Evolutionary conservation across 768 basidiomycete genomes (phyloP).

Genomic region (Boletus edulis): DNA sequence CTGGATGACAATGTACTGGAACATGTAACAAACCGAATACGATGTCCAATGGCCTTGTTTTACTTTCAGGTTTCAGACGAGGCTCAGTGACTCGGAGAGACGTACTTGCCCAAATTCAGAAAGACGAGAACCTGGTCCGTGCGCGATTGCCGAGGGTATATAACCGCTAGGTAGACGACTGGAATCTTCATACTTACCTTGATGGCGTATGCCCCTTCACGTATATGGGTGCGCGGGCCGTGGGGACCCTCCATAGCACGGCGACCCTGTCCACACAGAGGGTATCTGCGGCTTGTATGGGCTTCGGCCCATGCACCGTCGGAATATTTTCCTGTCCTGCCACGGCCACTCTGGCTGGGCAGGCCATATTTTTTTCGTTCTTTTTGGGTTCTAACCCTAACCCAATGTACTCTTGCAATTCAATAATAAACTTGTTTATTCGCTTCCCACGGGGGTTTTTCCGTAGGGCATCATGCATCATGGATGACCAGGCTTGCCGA

Average conservation of each 20-base stretch:
- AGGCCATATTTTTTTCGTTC: slow-evolving; percentile 37
- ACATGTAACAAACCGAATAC: no score
- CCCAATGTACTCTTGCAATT: neutral
- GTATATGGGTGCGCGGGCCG: slow-evolving; percentile 50
- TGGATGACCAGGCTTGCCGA: no score
- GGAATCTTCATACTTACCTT: slow-evolving; percentile 31
- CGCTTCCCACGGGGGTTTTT: no score
- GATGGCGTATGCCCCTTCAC: slow-evolving; percentile 56
- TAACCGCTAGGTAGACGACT: neutral
- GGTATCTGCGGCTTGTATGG: slow-evolving; percentile 45
- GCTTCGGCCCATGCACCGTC: slow-evolving; percentile 76
- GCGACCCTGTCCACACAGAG: slow-evolving; percentile 66
- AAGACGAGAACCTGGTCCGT: slow-evolving; percentile 22
- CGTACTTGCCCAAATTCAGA: neutral
- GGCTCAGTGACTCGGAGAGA: no score
- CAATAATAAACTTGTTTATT: no score
- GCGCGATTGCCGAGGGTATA: slow-evolving; percentile 14
- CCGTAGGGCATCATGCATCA: no score
- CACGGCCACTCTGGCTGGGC: slow-evolving; percentile 52
- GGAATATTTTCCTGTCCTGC: slow-evolving; percentile 76
- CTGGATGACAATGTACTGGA: neutral
- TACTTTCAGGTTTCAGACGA: no score
- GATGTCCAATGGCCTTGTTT: no score
- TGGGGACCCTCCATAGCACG: slow-evolving; percentile 62
- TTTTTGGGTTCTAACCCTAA: slow-evolving; percentile 34